Base-by-base conservation (phyloP, 805 yeast species). In the Starmerella apicola region DNA sequence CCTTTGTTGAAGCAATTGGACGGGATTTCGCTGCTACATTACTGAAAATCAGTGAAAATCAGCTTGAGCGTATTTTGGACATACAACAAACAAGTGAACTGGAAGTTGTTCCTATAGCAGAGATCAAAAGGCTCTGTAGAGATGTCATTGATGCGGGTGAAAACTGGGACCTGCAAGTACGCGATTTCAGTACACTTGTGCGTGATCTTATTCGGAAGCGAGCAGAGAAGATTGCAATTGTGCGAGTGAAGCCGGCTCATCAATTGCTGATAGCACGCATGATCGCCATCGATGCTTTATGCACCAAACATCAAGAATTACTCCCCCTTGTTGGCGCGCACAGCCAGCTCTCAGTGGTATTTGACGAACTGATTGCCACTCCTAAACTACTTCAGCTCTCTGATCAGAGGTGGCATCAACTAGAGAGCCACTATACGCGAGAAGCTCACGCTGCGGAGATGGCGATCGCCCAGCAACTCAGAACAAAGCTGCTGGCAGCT, bases 131-230 rank as follows among this genome's bases (percentile, higher is more conserved):
- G 1, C 31, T 34, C 7, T 30, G 36, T 8, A 18, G 27, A 4
- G 21, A 22, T 3, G 41, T 47, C 7, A 30, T 30, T 3, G 37
- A 38, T 5, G 33, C 38, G 5, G 37, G 33, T 5, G 44, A 39
- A 15, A 57, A 66, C 1, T 72, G 86, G 64, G 93, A 83, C 27
- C 67, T 64, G 21, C 69, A 71, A 30, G 54, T 75, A 9, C 76
- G 78, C 51, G 81, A 75, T 40, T 73, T 78, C 60, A 71, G 76
- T 1, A 69, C 72, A 37, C 54, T 80, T 32, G 72, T 83, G 0
- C 68, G 96, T 41, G 95, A 86, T 44, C 58, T 81, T 3, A 64
- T 81, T 30, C 65, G 95, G 46, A 81, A 76, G 50, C 61, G 91
- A 32, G 73, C 75, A 7, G 88, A 81, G 39, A 76, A 74, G 43